phyloP scores from a whole-genome alignment of 768 basidiomycete genomes.

The Piloderma croceum region DNA sequence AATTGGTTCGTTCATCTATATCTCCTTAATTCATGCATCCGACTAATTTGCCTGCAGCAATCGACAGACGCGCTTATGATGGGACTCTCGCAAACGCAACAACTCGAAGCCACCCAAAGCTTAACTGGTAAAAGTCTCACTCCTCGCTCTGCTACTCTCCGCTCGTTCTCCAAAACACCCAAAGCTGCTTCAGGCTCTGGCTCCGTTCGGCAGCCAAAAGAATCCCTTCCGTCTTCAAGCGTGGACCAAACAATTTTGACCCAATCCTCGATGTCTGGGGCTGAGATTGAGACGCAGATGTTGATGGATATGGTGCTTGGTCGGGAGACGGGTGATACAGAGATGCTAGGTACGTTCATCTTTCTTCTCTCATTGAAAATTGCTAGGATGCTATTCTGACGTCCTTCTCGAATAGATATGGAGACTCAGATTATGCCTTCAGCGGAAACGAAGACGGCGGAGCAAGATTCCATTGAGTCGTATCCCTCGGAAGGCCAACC shows the following conservation, averaged over 20 bases:
- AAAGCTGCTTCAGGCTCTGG: too few relatives aligned
- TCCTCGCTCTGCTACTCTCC: too few relatives aligned
- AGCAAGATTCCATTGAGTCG: neutral
- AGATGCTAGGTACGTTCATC: neutral
- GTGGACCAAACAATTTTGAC: too few relatives aligned
- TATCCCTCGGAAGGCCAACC: neutral
- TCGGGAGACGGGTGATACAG: neutral
- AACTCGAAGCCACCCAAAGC: too few relatives aligned
- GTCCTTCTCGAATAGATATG: neutral
- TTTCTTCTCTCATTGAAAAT: too few relatives aligned
- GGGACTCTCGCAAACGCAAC: too few relatives aligned
- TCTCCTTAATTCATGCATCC: neutral
- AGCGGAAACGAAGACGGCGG: neutral
- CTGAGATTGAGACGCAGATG: neutral
- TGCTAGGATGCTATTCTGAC: too few relatives aligned
- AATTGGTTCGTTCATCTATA: slow-evolving; percentile 40
- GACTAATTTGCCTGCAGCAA: neutral
- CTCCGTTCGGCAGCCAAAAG: too few relatives aligned
- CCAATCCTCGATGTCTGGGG: neutral
- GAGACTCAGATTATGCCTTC: neutral
- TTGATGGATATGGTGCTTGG: neutral
- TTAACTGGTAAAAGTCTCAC: too few relatives aligned
- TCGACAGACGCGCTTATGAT: too few relatives aligned
- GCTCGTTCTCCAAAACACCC: too few relatives aligned
- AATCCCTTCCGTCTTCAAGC: too few relatives aligned